Evolutionary conservation across 371 early-diverging fungal species (phyloP).

Genomic region (Syncephalastrum sp.): DNA sequence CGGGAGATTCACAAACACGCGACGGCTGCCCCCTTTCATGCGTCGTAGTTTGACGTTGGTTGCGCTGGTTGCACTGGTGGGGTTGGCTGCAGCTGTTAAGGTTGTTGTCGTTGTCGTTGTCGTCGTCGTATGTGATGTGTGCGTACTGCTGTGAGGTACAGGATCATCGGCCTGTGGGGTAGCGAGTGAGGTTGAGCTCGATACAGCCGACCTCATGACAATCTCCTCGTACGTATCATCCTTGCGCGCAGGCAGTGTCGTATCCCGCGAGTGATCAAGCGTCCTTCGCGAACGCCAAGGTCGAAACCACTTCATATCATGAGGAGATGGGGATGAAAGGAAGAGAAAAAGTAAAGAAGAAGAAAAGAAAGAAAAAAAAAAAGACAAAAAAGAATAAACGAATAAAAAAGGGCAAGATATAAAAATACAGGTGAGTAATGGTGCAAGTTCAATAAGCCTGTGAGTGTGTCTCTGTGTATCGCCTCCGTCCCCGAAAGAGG

Average conservation of each 20-base stretch:
- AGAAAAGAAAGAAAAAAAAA: slow-evolving; percentile 1
- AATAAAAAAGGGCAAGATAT: slow-evolving; percentile 1
- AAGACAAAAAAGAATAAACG: neutral
- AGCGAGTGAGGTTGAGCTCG: neutral
- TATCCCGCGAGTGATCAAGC: neutral
- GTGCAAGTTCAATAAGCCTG: slow-evolving; percentile 1
- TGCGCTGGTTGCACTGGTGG: slow-evolving; percentile 1
- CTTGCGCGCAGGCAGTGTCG: slow-evolving; percentile 5
- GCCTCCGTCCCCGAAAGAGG: too few species aligned
- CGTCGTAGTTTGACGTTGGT: slow-evolving; percentile 34
- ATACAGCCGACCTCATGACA: neutral
- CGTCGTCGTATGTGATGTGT: neutral
- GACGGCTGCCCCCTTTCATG: slow-evolving; percentile 42
- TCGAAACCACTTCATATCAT: slow-evolving; percentile 3
- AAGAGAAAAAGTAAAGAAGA: slow-evolving; percentile 1
- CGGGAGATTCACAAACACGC: slow-evolving; percentile 68
- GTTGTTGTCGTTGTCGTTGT: neutral
- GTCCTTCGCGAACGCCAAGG: neutral
- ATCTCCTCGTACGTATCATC: slow-evolving; percentile 20
- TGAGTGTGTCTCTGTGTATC: neutral
- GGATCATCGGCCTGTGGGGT: neutral
- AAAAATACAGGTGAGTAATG: slow-evolving; percentile 1
- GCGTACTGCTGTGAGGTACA: neutral
- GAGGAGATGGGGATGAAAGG: neutral
- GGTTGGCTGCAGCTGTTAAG: neutral